These are phyloP conservation scores for Leptographium lundbergii DNA, from an alignment of 2,329 filamentous ascomycete genomes.

Conservation along the genomic window DNA sequence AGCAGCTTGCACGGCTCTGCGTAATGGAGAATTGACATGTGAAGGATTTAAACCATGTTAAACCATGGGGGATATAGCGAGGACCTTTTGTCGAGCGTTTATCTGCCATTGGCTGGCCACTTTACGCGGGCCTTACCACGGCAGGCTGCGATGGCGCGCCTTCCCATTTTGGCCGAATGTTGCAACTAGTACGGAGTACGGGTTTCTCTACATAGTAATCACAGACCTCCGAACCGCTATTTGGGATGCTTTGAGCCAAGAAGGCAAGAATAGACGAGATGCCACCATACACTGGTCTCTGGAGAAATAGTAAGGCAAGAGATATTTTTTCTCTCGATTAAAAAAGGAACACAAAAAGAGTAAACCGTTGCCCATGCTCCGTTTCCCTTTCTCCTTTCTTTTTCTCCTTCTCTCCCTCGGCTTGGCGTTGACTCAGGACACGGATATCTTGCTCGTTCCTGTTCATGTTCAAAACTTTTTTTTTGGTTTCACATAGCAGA, in stretches of 20 bases:
- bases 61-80: not conserved
- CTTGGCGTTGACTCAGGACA: not conserved
- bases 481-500: constrained; percentile 2
- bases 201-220: not conserved
- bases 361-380: constrained; percentile 7
- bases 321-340: not conserved
- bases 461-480: not conserved
- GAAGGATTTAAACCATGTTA: not conserved
- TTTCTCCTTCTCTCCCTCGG: not conserved
- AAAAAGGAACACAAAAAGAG: constrained; percentile 3
- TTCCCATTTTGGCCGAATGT: not conserved
- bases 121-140: not conserved
- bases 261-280: not conserved
- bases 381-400: constrained; percentile 1
- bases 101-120: not conserved
- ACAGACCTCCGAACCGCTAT: not conserved
- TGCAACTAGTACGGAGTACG: not conserved
- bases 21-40: not conserved
- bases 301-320: not conserved
- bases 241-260: not conserved
- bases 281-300: not conserved
- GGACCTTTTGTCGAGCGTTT: not conserved
- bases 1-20: not conserved
- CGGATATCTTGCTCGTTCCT: not conserved
- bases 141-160: not conserved